Percentiles rank a stretch among this genome's conserved stretches.
These are phyloP conservation scores for Senna tora DNA, from an alignment of 306 rosid species.

Conservation along the genomic window DNA sequence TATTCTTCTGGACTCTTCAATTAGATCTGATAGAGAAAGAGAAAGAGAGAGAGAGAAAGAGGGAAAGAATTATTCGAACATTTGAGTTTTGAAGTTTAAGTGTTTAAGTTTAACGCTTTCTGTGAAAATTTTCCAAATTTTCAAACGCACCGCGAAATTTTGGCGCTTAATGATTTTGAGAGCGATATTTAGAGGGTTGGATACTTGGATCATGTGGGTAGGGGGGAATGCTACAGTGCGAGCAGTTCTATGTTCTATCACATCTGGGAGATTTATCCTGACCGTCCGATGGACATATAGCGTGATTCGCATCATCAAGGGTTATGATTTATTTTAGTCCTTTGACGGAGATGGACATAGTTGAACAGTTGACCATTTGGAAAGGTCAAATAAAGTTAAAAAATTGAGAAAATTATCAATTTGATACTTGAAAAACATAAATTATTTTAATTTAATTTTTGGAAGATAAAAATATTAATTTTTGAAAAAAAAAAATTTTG, in stretches of 20 bases:
- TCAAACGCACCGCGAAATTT: slow-evolving; percentile 49
- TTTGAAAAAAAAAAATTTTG: too few relatives aligned
- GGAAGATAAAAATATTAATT: too few relatives aligned
- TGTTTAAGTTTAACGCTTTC: slow-evolving; percentile 1
- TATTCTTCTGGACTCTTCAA: neutral
- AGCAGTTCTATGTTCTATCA: too few relatives aligned
- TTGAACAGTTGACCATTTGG: too few relatives aligned
- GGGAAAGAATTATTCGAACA: neutral
- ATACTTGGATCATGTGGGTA: too few relatives aligned
- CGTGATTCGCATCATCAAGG: neutral
- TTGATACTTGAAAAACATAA: too few relatives aligned
- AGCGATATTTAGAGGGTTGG: too few relatives aligned
- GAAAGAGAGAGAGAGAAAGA: slow-evolving; percentile 4
- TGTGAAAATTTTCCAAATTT: slow-evolving; percentile 42
- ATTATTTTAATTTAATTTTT: too few relatives aligned
- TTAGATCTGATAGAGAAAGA: slow-evolving; percentile 30
- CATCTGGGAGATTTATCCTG: neutral
- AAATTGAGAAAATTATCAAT: too few relatives aligned
- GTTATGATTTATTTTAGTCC: neutral
- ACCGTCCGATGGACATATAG: neutral
- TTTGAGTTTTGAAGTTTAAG: slow-evolving; percentile 16
- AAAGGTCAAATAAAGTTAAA: too few relatives aligned
- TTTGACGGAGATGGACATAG: too few relatives aligned
- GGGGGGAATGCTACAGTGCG: neutral
- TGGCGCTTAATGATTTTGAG: slow-evolving; percentile 47